Base-by-base conservation (phyloP, 148 eudicot species). In the Nepenthes mirabilis region DNA sequence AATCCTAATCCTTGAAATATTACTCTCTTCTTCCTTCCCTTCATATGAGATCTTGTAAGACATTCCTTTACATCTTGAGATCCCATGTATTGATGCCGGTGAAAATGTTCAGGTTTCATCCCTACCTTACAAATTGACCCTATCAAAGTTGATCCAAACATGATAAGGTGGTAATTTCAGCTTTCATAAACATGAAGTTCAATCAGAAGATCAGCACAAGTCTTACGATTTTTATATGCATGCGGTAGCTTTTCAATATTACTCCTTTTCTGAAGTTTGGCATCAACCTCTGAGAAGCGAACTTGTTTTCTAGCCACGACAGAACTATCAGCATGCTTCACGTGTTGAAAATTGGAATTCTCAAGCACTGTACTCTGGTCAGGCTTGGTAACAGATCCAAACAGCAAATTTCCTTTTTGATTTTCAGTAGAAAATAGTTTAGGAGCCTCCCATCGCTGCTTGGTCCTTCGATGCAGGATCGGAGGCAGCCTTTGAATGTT, bases 1-100 rank as follows among this genome's bases (percentile, higher is more conserved):
- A 91, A 91, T 54, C 85, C 82, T 55, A 83, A 59, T 37, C 81
- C 77, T 61, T 64, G 87, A 61, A 91, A 83, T 70, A 91, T 64
- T 57, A 62, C 40, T 66, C 72, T 78, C 66, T 72, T 82, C 65
- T 65, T 65, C 37, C 12, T 55, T 36, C 65, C 75, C 68, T 74
- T 73, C 50, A 35, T 55, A 61, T 43, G 67, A 55, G 59, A 67
- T 23, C 54, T 76, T 60, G 71, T 71, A 47, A 64, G 88, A 70
- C 60, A 69, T 56, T 72, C 80, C 69, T 78, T 77, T 33, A 71
- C 67, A 66, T 76, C 82, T 61, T 72, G 81, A 52, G 78, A 73
- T 64, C 73, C 63, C 49, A 72, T 59, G 62, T 76, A 72, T 47
- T 59, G 61, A 52, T 55, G 68, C 57, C 60, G 68, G 47, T 67